Evolutionary conservation across 441 rosid genomes (phyloP), one percentile per base, ranked within the genome.

Genomic region (Raphanus hybrid): DNA sequence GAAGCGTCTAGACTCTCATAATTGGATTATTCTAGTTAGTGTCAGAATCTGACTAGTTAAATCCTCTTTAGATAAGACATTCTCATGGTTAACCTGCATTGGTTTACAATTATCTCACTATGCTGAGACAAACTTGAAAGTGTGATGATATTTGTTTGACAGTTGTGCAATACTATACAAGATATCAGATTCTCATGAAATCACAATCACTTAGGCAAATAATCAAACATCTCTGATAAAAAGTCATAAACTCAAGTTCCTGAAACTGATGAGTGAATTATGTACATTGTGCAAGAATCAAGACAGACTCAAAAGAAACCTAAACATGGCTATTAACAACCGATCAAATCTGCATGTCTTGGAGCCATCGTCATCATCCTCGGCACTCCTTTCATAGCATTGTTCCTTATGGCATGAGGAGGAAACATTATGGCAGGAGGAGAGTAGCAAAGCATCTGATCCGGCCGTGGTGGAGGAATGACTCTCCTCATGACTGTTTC

Each of bases 401-500:
- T 5, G 52, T 45, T 3, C 11, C 43, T 37, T 37, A 10, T 10
- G 48, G 45, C 18, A 32, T 16, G 18, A 16, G 18, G 18, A 16
- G 64, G 61, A 57, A n/a, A n/a, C n/a, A n/a, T n/a, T n/a, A n/a
- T n/a, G 48, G 43, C 18, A 32, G 45, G 66, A 62, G 41, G 48
- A 63, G 11, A 63, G 67, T 5, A 59, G 16, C n/a, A 6, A 63
- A 50, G 57, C 57, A 15, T 50, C 57, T 50, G 23, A 20, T 55
- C 60, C 16, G 12, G 23, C 23, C 23, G 67, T 15, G 45, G 66
- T 60, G 64, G 61, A 20, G 23, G 23, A 57, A 57, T 12, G 3
- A 62, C 43, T 32, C 23, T 8, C 45, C 16, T 61, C 26, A 35
- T 16, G 64, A 59, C 16, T 35, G 14, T 64, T 37, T 63, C 48